These are phyloP conservation scores for Astrothelium subdiscretum DNA, from an alignment of 495 filamentous ascomycete species.

Conservation along the genomic window DNA sequence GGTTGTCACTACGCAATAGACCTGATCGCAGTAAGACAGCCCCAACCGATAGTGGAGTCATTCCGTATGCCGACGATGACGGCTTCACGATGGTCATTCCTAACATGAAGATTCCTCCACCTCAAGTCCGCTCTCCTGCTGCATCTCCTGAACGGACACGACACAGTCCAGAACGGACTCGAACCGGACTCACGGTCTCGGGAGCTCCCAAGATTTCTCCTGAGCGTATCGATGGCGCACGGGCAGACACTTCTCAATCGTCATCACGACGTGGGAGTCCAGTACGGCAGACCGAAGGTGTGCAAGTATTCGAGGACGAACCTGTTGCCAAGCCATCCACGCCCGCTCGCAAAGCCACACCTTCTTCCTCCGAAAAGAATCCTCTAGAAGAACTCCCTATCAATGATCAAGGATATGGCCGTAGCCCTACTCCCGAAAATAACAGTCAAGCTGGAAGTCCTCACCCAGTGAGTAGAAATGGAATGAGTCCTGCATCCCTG, in stretches of 20 bases:
- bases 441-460: conserved; percentile 13
- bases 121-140: conserved; percentile 8
- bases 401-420: conserved; percentile 27
- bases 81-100: conserved; percentile 35
- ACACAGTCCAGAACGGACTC: neutral
- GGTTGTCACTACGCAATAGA: conserved; percentile 16
- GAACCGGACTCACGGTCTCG: neutral
- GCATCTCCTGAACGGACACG: neutral
- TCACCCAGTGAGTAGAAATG: neutral
- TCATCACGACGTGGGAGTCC: neutral
- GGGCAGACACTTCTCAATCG: neutral
- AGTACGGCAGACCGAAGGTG: conserved; percentile 17
- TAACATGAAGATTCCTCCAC: conserved; percentile 10
- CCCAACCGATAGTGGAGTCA: conserved; percentile 24
- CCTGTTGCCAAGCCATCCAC: conserved; percentile 18
- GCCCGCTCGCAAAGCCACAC: conserved; percentile 1
- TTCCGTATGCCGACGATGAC: conserved; percentile 24
- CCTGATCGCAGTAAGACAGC: conserved; percentile 21
- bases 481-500: neutral
- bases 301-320: conserved; percentile 33
- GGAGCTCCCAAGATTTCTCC: neutral
- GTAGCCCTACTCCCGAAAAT: conserved; percentile 17
- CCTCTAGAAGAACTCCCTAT: conserved; percentile 31
- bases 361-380: conserved; percentile 14
- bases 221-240: neutral